Base-by-base conservation (phyloP, 2,329 filamentous ascomycete species). In the Sporothrix brunneoviolacea region DNA sequence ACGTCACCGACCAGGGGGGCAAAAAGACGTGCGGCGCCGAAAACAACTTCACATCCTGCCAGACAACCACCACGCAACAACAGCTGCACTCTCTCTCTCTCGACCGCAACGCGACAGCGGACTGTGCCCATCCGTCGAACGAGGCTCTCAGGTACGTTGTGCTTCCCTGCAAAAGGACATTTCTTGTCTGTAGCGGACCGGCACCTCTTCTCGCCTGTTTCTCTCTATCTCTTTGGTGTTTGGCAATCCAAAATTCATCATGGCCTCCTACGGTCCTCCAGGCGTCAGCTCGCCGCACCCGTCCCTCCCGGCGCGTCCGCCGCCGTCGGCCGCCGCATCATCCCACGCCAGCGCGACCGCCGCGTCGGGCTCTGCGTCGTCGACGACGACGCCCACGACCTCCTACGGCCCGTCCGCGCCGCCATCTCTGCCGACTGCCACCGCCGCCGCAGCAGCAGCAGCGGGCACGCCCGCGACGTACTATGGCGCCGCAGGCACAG, bases 251-350 rank as follows among this genome's bases (percentile, higher is more conserved):
- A 53, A 42, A 52, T 57, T 56, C 57, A 58, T 56, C 52, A 60
- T 60, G 58, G 52, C 54, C 46, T 58, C 55, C 40, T 58, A 43
- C 15, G 58, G 58, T 35, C 56, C 58, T 54, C 58, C 58, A 57
- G 58, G 58, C 50, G 57, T 58, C 49, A 46, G 32, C 44, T 37
- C 55, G 40, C 44, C 57, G 22, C 58, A 60, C 45, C 57, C 57
- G 4, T 60, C 58, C 38, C 56, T 60, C 8, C 58, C 58, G 3
- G 50, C 52, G 21, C 56, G 58, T 18, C 58, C 58, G 10, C 57
- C 58, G 1, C 48, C 55, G 18, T 47, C 48, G 2, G n/a, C n/a
- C n/a, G n/a, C n/a, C 43, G 49, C 52, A 50, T 52, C 52, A 3
- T n/a, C n/a, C n/a, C n/a, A n/a, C n/a, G 40, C 24, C 24, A 28